These are phyloP conservation scores for Aspergillus tamarii DNA, from an alignment of 2,329 filamentous ascomycete genomes.

Conservation along the genomic window DNA sequence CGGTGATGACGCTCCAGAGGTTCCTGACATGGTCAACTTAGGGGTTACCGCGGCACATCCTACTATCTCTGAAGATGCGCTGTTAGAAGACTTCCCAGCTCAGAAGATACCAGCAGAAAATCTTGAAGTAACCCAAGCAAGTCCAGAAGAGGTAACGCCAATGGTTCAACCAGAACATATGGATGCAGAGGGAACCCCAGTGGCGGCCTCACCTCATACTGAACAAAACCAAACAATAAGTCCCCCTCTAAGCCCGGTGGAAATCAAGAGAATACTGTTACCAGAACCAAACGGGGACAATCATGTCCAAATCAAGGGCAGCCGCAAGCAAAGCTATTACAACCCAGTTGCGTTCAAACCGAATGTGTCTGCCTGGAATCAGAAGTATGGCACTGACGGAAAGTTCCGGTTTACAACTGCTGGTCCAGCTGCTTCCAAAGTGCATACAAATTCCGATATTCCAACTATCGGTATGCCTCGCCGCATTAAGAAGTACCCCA, in stretches of 20 bases:
- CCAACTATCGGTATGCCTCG: conserved; percentile 44
- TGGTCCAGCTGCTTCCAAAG: conserved; percentile 9
- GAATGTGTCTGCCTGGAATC: conserved; percentile 52
- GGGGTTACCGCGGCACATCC: conserved; percentile 18
- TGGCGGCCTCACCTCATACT: conserved; percentile 17
- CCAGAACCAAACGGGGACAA: conserved; percentile 20
- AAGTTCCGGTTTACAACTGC: conserved; percentile 46
- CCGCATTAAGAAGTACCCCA: conserved; percentile 17
- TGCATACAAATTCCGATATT: conserved; percentile 27
- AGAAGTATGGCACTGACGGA: conserved; percentile 56
- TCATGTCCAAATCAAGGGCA: conserved; percentile 13
- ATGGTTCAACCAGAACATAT: conserved; percentile 11
- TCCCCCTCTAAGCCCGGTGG: conserved; percentile 44
- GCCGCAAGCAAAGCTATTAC: conserved; percentile 50
- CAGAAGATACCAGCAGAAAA: conserved; percentile 8
- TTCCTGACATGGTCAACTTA: conserved; percentile 17
- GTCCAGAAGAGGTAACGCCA: conserved; percentile 3
- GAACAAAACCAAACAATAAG: conserved; percentile 37
- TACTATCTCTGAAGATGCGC: conserved; percentile 10
- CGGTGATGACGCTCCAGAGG: conserved; percentile 19
- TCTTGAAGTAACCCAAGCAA: conserved; percentile 2
- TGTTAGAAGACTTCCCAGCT: neutral
- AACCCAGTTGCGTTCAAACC: conserved; percentile 56
- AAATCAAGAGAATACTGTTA: conserved; percentile 52
- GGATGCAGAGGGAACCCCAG: conserved; percentile 5